These are phyloP conservation scores for Blastomyces gilchristii DNA, from an alignment of 2,329 filamentous ascomycete species.

Conservation along the genomic window DNA sequence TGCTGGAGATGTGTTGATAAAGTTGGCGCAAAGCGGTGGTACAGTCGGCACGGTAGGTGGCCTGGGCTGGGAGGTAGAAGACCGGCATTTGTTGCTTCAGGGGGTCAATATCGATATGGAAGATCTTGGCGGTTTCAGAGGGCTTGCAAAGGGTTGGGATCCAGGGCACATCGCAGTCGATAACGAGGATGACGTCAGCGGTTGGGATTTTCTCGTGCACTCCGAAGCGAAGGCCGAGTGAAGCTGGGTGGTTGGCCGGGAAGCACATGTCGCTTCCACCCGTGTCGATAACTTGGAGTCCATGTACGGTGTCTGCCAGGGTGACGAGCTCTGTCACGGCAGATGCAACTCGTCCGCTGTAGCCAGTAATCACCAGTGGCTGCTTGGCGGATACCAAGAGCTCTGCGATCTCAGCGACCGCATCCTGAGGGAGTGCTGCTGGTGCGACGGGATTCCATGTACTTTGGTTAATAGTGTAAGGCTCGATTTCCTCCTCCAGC, in stretches of 20 bases:
- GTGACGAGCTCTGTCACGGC: conserved; percentile 37
- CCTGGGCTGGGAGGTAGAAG: conserved; percentile 57
- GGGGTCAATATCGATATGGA: conserved; percentile 57
- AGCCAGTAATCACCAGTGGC: conserved; percentile 43
- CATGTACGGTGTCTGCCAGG: conserved; percentile 39
- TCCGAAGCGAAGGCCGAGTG: conserved; percentile 63
- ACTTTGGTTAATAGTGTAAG: conserved; percentile 57
- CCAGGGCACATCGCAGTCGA: conserved; percentile 91
- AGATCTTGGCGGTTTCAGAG: conserved; percentile 46
- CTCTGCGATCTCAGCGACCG: conserved; percentile 34
- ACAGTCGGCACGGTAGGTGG: conserved; percentile 57
- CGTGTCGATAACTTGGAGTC: conserved; percentile 43
- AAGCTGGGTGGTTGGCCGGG: conserved; percentile 42
- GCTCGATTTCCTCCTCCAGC: conserved; percentile 73
- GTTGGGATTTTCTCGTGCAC: conserved; percentile 60
- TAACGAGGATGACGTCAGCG: conserved; percentile 73
- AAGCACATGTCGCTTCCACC: conserved; percentile 46
- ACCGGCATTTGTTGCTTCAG: conserved; percentile 64
- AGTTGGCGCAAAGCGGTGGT: conserved; percentile 59
- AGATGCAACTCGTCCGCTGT: conserved; percentile 38
- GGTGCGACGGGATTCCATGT: conserved; percentile 63
- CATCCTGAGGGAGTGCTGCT: conserved; percentile 47
- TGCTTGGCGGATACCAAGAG: conserved; percentile 39
- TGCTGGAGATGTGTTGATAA: conserved; percentile 47
- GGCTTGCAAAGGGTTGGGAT: conserved; percentile 66